Base-by-base conservation (phyloP, 2,329 filamentous ascomycete genomes). In the Peltaster fructicola region DNA sequence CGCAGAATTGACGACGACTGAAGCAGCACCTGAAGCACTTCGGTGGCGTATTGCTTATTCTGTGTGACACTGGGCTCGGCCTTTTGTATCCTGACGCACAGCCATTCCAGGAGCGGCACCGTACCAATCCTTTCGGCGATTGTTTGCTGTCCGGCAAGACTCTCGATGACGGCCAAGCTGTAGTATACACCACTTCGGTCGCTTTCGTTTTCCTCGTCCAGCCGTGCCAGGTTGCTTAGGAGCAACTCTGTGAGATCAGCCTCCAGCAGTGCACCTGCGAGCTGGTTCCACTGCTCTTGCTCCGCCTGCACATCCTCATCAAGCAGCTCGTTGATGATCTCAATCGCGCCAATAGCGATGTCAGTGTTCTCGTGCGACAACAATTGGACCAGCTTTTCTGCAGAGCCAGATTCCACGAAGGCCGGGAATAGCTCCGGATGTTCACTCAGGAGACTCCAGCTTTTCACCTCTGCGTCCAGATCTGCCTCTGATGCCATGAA, bases 341-440 rank as follows among this genome's bases (percentile, higher is more conserved):
- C 78, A 24, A 92, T 73, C 1, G 76, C 79, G 34, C 76, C 79
- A 40, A 95, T 91, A 7, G 88, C 82, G 36, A 98, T 90, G 44
- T 98, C 88, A 1, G 84, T 85, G 48, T 98, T 98, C 41, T 98
- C 88, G 48, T 98, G 88, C 9, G 85, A 75, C 23, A 98, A 57
- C 25, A 98, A 53, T 2, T 73, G 68, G 2, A 91, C 80, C 24
- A 98, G 52, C 27, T 74, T 84, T 1, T 72, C 69, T 30, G 71
- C 77, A 11, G 78, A 77, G 15, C 36, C 42, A 25, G 82, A 59
- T 36, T 70, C 73, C 15, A 75, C 72, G 42, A 92, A 82, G 32
- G 90, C 79, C 8, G 58, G 57, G 49, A 88, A 93, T 11, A 92
- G 62, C 32, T 78, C 73, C 3, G 84, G 65, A 45, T 95, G 79